A percentile compares a stretch with the other conserved stretches of the same genome.
These are phyloP conservation scores for Pythium periplocum DNA, from an alignment of 352 stramenopile species.

Conservation along the genomic window DNA sequence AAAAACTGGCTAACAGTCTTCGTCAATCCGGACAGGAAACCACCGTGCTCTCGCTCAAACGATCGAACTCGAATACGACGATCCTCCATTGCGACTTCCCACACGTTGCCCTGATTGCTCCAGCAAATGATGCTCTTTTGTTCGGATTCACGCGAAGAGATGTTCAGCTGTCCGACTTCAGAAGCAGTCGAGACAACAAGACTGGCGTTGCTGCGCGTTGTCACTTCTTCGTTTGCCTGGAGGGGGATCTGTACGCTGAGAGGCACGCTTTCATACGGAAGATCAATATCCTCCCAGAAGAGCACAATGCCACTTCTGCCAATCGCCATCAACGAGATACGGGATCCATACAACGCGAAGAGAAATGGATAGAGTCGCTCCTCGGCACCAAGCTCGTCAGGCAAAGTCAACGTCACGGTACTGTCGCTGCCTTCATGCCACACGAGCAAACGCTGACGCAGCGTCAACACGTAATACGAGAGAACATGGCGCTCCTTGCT, in stretches of 20 bases:
- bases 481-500: constrained; percentile 44
- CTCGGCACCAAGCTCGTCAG: constrained; percentile 42
- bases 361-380: constrained; percentile 62
- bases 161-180: background rate
- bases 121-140: constrained; percentile 66
- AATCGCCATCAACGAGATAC: constrained; percentile 66
- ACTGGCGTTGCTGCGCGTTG: constrained; percentile 36
- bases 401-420: constrained; percentile 44
- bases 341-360: constrained; percentile 56
- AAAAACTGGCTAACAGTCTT: constrained; percentile 80
- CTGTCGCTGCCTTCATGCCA: constrained; percentile 45
- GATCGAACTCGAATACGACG: constrained; percentile 66
- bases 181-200: constrained; percentile 15
- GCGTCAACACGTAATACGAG: constrained; percentile 48
- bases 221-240: constrained; percentile 39
- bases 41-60: constrained; percentile 62
- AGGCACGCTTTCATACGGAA: constrained; percentile 71
- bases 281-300: constrained; percentile 79
- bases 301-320: constrained; percentile 57
- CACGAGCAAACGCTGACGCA: constrained; percentile 57
- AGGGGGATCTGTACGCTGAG: constrained; percentile 77
- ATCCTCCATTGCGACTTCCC: constrained; percentile 76
- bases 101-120: constrained; percentile 74
- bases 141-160: constrained; percentile 16
- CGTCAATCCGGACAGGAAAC: constrained; percentile 63